These are phyloP conservation scores for Bonnemaisonia californica DNA, from an alignment of 31 red algal genomes.

Conservation along the genomic window DNA sequence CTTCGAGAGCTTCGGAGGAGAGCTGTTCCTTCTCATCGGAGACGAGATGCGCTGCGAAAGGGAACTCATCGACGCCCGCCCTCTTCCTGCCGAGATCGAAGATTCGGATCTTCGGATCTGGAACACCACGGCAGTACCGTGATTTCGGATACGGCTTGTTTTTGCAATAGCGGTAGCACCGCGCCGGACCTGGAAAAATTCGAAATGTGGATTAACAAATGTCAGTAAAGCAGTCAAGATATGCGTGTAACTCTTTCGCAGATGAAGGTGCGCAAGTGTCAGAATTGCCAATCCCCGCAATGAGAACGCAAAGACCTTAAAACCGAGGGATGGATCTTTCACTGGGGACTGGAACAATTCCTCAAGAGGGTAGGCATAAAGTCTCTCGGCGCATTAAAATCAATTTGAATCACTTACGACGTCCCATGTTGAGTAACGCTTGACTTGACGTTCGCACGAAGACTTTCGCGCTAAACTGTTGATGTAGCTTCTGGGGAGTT, in stretches of 20 bases:
- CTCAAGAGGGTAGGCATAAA: no score
- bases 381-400: no score
- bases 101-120: conserved; percentile 99
- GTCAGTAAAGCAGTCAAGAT: background rate
- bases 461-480: background rate
- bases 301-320: no score
- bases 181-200: conserved; percentile 71
- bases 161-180: conserved; percentile 99
- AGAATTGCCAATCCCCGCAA: no score
- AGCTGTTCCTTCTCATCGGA: conserved; percentile 99
- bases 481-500: no score
- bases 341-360: no score
- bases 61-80: conserved; percentile 95
- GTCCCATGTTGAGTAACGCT: conserved; percentile 39
- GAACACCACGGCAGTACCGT: conserved; percentile 99
- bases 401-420: conserved; percentile 54
- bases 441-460: background rate
- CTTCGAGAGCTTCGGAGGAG: conserved; percentile 96
- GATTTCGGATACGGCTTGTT: conserved; percentile 99
- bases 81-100: conserved; percentile 97
- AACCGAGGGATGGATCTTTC: no score
- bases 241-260: background rate
- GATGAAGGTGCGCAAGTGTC: no score
- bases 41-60: conserved; percentile 92
- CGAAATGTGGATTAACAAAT: background rate